These are phyloP conservation scores for Podaxis mareebaensis DNA, from an alignment of 768 basidiomycete genomes.

Conservation along the genomic window DNA sequence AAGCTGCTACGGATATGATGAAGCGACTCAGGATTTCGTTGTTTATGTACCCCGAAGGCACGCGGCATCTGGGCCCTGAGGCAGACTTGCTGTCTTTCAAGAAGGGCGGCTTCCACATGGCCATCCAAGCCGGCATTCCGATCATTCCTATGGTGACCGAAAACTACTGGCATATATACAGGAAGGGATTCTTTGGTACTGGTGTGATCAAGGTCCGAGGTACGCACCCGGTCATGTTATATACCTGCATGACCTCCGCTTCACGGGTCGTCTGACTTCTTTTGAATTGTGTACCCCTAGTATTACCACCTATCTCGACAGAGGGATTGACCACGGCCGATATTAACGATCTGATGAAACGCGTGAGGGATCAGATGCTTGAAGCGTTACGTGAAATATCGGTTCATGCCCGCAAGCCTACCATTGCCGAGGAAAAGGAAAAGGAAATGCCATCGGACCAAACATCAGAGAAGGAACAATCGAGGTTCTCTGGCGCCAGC, in stretches of 20 bases:
- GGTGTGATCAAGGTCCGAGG: constrained; percentile 85
- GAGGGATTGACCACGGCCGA: constrained; percentile 69
- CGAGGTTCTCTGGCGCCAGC: neutral
- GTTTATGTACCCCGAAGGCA: constrained; percentile 98
- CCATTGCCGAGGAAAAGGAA: neutral
- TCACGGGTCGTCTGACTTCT: neutral
- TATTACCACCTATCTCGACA: constrained; percentile 88
- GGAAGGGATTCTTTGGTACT: constrained; percentile 69
- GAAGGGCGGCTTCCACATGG: constrained; percentile 98
- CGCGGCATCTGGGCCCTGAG: constrained; percentile 68
- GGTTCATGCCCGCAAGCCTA: constrained; percentile 35
- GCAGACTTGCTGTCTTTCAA: constrained; percentile 85
- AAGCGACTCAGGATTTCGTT: constrained; percentile 69
- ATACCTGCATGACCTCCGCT: neutral
- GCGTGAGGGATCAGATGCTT: constrained; percentile 81
- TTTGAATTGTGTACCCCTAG: constrained; percentile 39
- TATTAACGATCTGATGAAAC: constrained; percentile 61
- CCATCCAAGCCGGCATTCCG: constrained; percentile 86
- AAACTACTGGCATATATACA: constrained; percentile 91
- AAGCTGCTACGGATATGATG: constrained; percentile 78
- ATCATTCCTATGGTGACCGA: constrained; percentile 91
- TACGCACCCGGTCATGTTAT: constrained; percentile 33
- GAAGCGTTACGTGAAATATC: constrained; percentile 78
- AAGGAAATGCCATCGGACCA: neutral
- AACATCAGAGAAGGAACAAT: constrained; percentile 5